Evolutionary conservation across 2,329 filamentous ascomycete genomes (phyloP).

Genomic region (Thielaviopsis musarum): DNA sequence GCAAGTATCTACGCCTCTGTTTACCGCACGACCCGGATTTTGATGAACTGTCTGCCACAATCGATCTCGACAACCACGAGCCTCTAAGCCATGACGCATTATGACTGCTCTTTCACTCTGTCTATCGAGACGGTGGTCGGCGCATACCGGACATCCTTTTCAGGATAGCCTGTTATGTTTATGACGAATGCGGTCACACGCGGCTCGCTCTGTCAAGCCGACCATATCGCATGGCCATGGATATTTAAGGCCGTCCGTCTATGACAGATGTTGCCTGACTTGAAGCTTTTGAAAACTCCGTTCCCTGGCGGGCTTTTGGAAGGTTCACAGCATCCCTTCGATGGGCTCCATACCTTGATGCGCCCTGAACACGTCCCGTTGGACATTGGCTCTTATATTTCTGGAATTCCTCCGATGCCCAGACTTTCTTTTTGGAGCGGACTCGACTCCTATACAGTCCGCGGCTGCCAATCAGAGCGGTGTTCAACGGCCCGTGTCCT

Average conservation of each 20-base stretch:
- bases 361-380: no score
- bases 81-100: not conserved
- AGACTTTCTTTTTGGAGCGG: no score
- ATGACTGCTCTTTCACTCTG: not conserved
- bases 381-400: no score
- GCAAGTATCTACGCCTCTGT: not conserved
- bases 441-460: no score
- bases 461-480: no score
- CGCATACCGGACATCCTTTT: not conserved
- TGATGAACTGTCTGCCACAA: not conserved
- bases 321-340: no score
- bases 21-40: not conserved
- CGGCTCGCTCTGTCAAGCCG: not conserved
- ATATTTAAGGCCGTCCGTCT: not conserved
- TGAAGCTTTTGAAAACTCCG: no score
- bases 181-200: not conserved
- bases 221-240: not conserved
- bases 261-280: no score
- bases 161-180: not conserved
- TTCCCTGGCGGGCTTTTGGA: no score
- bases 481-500: no score
- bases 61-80: not conserved
- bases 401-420: no score
- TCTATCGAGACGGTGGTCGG: not conserved
- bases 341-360: no score